Evolutionary conservation across 1,284 basidiomycete genomes (phyloP), one percentile per base, ranked within the genome.

Genomic region (Tilletia caries): DNA sequence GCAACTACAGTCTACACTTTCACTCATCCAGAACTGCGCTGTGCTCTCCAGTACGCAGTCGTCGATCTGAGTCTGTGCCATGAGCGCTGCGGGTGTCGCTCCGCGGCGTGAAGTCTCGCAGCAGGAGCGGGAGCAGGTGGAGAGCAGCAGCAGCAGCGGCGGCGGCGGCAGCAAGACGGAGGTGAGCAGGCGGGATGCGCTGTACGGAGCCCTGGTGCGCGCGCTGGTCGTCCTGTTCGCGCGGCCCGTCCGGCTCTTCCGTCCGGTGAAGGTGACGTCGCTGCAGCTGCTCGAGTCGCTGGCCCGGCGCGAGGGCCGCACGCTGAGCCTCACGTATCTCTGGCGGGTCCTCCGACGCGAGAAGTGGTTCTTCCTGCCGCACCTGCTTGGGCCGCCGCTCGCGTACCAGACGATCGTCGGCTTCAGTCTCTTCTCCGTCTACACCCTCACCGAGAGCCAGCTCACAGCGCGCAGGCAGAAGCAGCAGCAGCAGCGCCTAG

Each of bases 201-300:
- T 37, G 64, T 46, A 67, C 37, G 23, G 84, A 1, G 76, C 84
- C 0, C 58, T 83, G 1, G 71, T 83, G 6, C 82, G 82, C 29
- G 79, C 82, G 25, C 73, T 85, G 1, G 83, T 83, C 1, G 83
- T 85, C 73, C 73, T 85, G 64, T 85, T 85, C 75, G 81, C 83
- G 54, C 72, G 82, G 12, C 84, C 84, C 1, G 76, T 84, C 15
- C 73, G 84, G 0, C 76, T 84, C 15, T 84, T 84, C 60, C 71
- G 84, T 1, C 83, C 83, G 0, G 82, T 83, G 71, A 84, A 84
- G 67, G 74, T 82, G 12, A 78, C 77, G 20, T 82, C 83, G 3
- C 82, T 82, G 77, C 79, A 80, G 5, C 76, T 84, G 20, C 75
- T 85, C 1, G 83, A 85, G 48, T 75, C 83, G 0, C 78, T 84